Percentiles rank a stretch among this genome's conserved stretches.
Conservation (phyloP, 169 alveolate species). For the Eimeria sp. region DNA sequence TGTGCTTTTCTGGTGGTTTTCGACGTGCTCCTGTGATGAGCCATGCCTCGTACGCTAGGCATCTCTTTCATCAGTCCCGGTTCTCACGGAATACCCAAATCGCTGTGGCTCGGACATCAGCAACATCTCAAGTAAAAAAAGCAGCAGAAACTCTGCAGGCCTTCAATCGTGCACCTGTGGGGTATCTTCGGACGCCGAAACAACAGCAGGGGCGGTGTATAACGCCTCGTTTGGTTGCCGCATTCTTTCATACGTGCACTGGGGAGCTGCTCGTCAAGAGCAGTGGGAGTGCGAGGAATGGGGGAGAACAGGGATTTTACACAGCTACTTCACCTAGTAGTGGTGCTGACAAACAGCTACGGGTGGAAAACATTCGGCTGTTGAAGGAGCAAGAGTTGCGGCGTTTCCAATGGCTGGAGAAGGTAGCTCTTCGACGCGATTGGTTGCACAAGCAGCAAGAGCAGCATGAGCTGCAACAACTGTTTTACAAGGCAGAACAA, state of each 20-base stretch:
- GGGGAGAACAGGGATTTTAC: not conserved
- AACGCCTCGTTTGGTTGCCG: not conserved
- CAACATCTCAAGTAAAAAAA: slow-evolving; percentile 18
- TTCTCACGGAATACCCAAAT: not conserved
- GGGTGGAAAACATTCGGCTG: slow-evolving; percentile 3
- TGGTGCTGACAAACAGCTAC: not conserved
- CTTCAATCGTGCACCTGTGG: not conserved
- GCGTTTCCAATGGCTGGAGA: not conserved
- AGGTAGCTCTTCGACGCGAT: slow-evolving; percentile 16
- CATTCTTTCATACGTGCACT: not conserved
- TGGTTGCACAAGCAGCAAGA: slow-evolving; percentile 24
- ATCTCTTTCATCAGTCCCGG: not conserved
- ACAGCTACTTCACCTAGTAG: not conserved
- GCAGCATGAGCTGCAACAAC: not conserved
- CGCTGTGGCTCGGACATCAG: not conserved
- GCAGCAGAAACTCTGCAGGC: not conserved
- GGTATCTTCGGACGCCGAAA: not conserved
- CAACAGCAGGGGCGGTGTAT: not conserved
- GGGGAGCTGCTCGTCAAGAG: not conserved
- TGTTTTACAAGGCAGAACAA: slow-evolving; percentile 7
- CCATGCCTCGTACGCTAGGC: not conserved
- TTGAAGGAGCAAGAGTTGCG: slow-evolving; percentile 4
- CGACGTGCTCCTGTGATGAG: not conserved
- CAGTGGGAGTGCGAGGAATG: not conserved
- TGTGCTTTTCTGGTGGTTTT: not conserved